Conservation (phyloP, 1,284 basidiomycete species). For the Flammula alnicola region DNA sequence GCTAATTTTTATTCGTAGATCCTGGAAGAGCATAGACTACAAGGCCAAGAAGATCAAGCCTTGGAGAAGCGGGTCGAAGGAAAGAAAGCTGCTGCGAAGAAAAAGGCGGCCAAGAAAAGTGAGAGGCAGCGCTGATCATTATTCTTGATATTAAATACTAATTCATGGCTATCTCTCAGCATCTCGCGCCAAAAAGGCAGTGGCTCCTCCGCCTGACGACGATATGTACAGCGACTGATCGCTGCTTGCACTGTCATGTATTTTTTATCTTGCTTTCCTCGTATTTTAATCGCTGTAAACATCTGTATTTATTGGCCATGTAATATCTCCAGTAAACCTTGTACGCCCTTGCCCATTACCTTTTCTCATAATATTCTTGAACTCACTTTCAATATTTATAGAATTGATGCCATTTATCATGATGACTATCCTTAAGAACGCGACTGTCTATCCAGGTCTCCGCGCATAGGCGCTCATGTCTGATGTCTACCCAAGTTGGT, state of each 20-base stretch:
- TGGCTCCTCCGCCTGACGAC: conserved; percentile 19
- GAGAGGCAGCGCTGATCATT: background rate
- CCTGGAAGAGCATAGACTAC: conserved; percentile 79
- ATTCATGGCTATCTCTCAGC: conserved; percentile 4
- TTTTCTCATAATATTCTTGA: too few species aligned
- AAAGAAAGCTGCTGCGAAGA: conserved; percentile 82
- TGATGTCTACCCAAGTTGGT: too few species aligned
- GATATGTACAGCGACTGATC: conserved; percentile 24
- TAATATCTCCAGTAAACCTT: too few species aligned
- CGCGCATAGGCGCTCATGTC: too few species aligned
- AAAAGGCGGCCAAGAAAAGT: conserved; percentile 45
- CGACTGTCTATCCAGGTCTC: too few species aligned
- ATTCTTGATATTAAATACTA: background rate
- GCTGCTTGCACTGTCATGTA: background rate
- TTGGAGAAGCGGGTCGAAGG: conserved; percentile 84
- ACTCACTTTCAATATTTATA: too few species aligned
- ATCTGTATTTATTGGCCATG: too few species aligned
- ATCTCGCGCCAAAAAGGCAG: conserved; percentile 18
- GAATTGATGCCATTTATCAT: too few species aligned
- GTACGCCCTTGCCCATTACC: too few species aligned
- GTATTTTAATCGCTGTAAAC: too few species aligned
- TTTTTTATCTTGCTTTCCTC: background rate
- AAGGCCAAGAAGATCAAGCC: conserved; percentile 91
- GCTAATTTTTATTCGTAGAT: conserved; percentile 53
- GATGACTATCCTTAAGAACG: too few species aligned